phyloP scores from a whole-genome alignment of 345 rosid species.

The Gossypium rotundifolium region DNA sequence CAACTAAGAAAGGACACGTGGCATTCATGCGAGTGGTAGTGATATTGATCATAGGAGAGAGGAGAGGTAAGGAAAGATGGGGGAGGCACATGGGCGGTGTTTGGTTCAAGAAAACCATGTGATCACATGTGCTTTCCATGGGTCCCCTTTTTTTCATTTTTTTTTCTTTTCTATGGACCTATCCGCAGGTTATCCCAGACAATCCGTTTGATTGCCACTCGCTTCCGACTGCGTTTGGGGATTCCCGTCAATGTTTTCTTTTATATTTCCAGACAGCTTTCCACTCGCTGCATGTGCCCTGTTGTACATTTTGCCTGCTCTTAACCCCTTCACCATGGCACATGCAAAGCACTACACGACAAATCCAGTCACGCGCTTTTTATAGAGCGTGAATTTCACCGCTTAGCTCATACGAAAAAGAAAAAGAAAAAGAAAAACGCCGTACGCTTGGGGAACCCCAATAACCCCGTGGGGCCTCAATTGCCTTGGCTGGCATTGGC shows the following conservation, averaged over 20 bases:
- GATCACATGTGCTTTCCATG: constrained; percentile 36
- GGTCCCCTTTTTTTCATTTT: background rate
- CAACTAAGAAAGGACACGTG: background rate
- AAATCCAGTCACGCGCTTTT: background rate
- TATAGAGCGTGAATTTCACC: background rate
- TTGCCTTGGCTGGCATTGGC: background rate
- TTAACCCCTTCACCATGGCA: constrained; percentile 4
- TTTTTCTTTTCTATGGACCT: background rate
- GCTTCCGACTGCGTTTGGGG: background rate
- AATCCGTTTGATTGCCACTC: background rate
- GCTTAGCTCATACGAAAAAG: background rate
- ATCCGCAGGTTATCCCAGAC: constrained; percentile 13
- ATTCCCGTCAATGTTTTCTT: background rate
- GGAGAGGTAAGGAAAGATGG: background rate
- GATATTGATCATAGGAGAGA: background rate
- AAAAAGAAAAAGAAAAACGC: background rate
- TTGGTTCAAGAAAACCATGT: constrained; percentile 42
- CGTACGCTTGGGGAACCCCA: constrained; percentile 7
- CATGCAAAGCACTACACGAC: constrained; percentile 16
- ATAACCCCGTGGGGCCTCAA: constrained; percentile 3
- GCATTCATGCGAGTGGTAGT: background rate
- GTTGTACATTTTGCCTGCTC: constrained; percentile 7
- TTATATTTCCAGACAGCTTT: background rate
- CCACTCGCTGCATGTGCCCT: constrained; percentile 9
- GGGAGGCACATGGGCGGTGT: constrained; percentile 37